Percentiles rank a stretch among this genome's conserved stretches.
phyloP scores from a whole-genome alignment of 129 eudicot species.

The Chrysanthemum makinoi region DNA sequence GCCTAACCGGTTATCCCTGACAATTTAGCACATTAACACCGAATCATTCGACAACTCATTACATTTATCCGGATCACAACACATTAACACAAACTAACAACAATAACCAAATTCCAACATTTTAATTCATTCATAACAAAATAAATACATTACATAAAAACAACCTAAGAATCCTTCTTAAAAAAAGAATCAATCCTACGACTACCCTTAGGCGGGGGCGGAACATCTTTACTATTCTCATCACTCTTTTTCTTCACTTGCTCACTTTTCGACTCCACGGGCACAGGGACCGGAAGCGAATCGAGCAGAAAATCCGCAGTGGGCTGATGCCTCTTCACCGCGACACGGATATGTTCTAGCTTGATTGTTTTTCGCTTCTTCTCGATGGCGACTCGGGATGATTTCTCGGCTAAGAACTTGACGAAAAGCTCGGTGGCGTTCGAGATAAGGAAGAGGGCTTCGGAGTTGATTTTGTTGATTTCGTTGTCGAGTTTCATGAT shows the following conservation, averaged over 20 bases:
- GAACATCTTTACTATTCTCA: slow-evolving; percentile 34
- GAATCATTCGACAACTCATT: too few species aligned
- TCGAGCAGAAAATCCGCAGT: slow-evolving; percentile 83
- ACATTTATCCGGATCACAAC: too few species aligned
- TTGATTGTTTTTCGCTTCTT: slow-evolving; percentile 71
- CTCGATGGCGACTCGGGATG: slow-evolving; percentile 59
- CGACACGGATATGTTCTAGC: slow-evolving; percentile 63
- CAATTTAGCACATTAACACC: too few species aligned
- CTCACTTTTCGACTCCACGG: slow-evolving; percentile 31
- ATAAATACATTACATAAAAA: slow-evolving; percentile 15
- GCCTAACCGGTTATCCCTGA: too few species aligned
- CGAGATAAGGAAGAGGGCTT: slow-evolving; percentile 63
- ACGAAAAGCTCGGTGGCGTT: slow-evolving; percentile 72
- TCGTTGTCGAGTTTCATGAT: slow-evolving; percentile 86
- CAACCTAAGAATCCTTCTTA: slow-evolving; percentile 43
- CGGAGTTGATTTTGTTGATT: slow-evolving; percentile 72
- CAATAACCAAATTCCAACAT: not conserved
- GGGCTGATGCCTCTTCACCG: slow-evolving; percentile 87
- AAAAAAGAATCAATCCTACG: slow-evolving; percentile 71
- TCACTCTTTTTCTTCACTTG: slow-evolving; percentile 19
- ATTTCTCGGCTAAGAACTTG: slow-evolving; percentile 65
- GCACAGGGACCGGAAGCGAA: slow-evolving; percentile 54
- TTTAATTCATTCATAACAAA: not conserved
- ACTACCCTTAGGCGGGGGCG: slow-evolving; percentile 30
- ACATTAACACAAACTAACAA: not conserved